Evolutionary conservation across 306 rosid genomes (phyloP), one percentile per base, ranked within the genome.

Genomic region (Lagenaria siceraria): DNA sequence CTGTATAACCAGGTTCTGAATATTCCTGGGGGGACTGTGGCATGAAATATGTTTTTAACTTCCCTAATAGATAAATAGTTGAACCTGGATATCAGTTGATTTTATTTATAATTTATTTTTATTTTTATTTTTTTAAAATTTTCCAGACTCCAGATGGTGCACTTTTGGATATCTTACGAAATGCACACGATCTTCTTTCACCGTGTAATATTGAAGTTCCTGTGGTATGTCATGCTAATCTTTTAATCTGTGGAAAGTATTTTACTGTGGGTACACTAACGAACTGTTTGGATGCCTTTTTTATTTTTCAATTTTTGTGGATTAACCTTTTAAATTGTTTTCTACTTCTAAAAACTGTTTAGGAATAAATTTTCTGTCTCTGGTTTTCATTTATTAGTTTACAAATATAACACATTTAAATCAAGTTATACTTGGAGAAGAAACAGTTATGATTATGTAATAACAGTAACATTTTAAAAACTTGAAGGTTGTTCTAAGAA

Each of bases 81-180:
- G 78, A 69, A 31, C 69, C 56, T 63, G 75, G 40, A 29, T 53
- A 66, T 15, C 77, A 40, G 78, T 68, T 51, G 43, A 78, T 59
- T 33, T 80, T 42, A 79, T 8, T 5, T 38, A 22, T 80, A 35
- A 81, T 15, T 3, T 46, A 19, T 77, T 81, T 82, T 78, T 76
- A 33, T 13, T 70, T 14, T 15, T 31, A 1, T 9, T 31, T 6
- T 51, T 46, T 17, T 15, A 2, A 24, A 71, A 25, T 48, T 49
- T 33, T 86, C 88, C 90, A 96, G 98, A 96, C 97, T 81, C 98
- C 97, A 14, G 97, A 90, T 75, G 99, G 98, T 17, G 65, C 99
- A 51, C 88, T 92, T 70, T 79, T 96, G 88, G 99, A 96, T 84
- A 84, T 89, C 64, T 81, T 92, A 85, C 82, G 99, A 85, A 92